Percentiles rank a stretch among this genome's conserved stretches.
phyloP scores from a whole-genome alignment of 2,329 filamentous ascomycete species.

The Madurella fahalii region DNA sequence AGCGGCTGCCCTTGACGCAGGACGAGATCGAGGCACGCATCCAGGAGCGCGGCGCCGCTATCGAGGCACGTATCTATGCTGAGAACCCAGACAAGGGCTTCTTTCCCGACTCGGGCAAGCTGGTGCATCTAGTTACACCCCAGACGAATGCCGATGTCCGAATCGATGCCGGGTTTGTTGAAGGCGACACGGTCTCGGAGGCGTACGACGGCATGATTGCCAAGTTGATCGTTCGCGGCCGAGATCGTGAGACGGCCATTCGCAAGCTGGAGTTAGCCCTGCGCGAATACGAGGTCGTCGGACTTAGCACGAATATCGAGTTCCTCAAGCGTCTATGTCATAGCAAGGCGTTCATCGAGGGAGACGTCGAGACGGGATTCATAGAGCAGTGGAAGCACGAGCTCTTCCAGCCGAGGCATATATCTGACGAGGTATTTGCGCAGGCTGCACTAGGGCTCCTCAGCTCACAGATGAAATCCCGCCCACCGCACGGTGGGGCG shows the following conservation, averaged over 20 bases:
- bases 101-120: slow-evolving; percentile 84
- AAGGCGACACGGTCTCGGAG: slow-evolving; percentile 87
- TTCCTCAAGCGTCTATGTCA: slow-evolving; percentile 87
- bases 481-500: slow-evolving; percentile 42
- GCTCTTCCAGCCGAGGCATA: slow-evolving; percentile 62
- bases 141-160: slow-evolving; percentile 66
- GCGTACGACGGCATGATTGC: slow-evolving; percentile 99
- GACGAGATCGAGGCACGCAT: slow-evolving; percentile 70
- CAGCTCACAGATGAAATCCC: slow-evolving; percentile 40
- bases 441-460: slow-evolving; percentile 81
- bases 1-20: slow-evolving; percentile 54
- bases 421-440: slow-evolving; percentile 70
- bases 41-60: slow-evolving; percentile 72
- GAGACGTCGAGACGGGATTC: slow-evolving; percentile 92
- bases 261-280: slow-evolving; percentile 77
- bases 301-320: slow-evolving; percentile 91
- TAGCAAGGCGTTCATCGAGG: slow-evolving; percentile 75
- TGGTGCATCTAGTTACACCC: slow-evolving; percentile 79
- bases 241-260: slow-evolving; percentile 73
- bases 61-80: slow-evolving; percentile 94
- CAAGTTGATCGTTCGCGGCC: slow-evolving; percentile 87
- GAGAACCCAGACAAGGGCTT: slow-evolving; percentile 92
- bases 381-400: slow-evolving; percentile 83
- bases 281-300: slow-evolving; percentile 86
- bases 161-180: slow-evolving; percentile 88